Base-by-base conservation (phyloP, 495 filamentous ascomycete genomes). In the Lophiotrema nucula region DNA sequence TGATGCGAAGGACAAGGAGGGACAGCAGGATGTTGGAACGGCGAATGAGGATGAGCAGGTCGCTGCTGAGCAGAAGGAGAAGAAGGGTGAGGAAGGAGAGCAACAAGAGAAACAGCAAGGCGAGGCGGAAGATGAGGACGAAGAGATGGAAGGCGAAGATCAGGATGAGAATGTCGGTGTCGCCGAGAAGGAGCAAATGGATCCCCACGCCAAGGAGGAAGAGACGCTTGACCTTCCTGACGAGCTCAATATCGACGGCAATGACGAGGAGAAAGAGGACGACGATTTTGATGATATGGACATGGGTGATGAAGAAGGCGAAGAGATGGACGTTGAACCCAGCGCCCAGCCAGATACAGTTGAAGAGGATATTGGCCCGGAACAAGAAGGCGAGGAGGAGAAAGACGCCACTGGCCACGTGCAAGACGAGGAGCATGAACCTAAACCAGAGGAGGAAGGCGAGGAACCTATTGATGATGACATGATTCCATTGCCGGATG, bases 121-220 rank as follows among this genome's bases (percentile, higher is more conserved):
- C 10, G 76, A 74, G 2, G 72, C 67, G 15, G 74, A 79, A 23
- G 78, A 80, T 41, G 79, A 86, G n/a, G 83, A 89, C 47, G 76
- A 76, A 8, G 86, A 86, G 49, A 78, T 74, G 27, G 80, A 69
- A 13, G 74, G 79, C 21, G 78, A 80, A 47, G 79, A 86, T 21
- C 83, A 89, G 50, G 77, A 77, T 5, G 86, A 87, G 54, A 77
- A 79, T 27, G 74, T 83, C 41, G 79, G 78, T 15, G 76, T 80
- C 26, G 80, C 85, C 39, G 77, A 83, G 21, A 79, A 79, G 53
- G 83, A 86, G 67, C 79, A 81, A 37, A 79, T 82, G 21, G 88
- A 90, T 67, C 77, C 81, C 21, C 84, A 92, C 69, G 78, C 85
- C 2, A 84, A 92, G 57, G 88, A 96, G 60, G 80, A 86, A 46